Base-by-base conservation (phyloP, 2,329 filamentous ascomycete species). In the Penicillium sp. region DNA sequence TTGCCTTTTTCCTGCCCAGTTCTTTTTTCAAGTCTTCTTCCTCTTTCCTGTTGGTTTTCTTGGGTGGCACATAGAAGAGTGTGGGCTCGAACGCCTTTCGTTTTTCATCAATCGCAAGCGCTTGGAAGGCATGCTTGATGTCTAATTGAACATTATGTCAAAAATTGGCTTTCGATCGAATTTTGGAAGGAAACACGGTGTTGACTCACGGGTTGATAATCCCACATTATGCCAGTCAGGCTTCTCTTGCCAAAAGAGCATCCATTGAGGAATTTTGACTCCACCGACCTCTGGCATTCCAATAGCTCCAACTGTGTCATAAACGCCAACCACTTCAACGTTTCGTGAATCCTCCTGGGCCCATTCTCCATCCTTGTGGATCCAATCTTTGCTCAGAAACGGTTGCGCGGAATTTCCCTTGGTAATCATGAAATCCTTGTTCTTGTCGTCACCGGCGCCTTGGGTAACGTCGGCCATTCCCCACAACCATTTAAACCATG, bases 31-130 rank as follows among this genome's bases (percentile, higher is more conserved):
- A 45, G 16, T 59, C 43, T 16, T 58, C 57, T 25, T 43, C 13
- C 1, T 54, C 54, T 2, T 44, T 50, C 4, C 3, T 25, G 3
- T 25, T 25, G 52, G 51, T 25, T 25, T 25, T 25, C 39, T 60
- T 59, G 11, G 59, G 51, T 7, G 77, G 75, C 33, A 81, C 76
- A 52, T 81, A 78, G 82, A 82, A 85, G 1, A 85, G 67, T 0
- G 81, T 81, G 0, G 83, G 82, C 0, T 75, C 73, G 60, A 83
- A 85, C 0, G 82, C 78, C 10, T 63, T 63, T n/a, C 75, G 67
- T 29, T 70, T 68, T 57, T 77, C 75, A 52, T 77, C 75, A 3
- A 77, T 61, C 1, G 72, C 71, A 13, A 77, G 58, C 10, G 74
- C 74, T 39, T 77, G 75, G 58, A 75, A 77, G 8, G 74, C 75